A percentile compares a stretch with the other conserved stretches of the same genome.
Evolutionary conservation across 2,329 filamentous ascomycete species (phyloP).

Genomic region (Nemania serpens): DNA sequence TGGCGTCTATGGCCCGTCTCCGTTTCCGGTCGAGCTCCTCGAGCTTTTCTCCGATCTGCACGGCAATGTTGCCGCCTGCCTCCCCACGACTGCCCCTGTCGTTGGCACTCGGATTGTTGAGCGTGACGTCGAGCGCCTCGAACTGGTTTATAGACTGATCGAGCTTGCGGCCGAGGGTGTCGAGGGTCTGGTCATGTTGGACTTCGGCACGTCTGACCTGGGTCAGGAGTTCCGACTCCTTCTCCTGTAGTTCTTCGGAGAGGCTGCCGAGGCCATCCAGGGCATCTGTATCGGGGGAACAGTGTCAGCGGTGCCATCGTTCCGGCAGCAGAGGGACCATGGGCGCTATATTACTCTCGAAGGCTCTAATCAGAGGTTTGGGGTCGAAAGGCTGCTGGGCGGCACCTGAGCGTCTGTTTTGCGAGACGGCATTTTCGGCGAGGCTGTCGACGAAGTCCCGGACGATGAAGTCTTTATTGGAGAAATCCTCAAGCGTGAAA

Average conservation of each 20-base stretch:
- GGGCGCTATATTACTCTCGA: slow-evolving; percentile 66
- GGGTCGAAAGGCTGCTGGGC: slow-evolving; percentile 78
- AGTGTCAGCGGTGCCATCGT: slow-evolving; percentile 40
- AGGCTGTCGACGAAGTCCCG: slow-evolving; percentile 96
- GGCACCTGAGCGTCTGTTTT: slow-evolving; percentile 76
- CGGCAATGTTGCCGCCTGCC: slow-evolving; percentile 81
- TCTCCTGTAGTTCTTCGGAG: slow-evolving; percentile 83
- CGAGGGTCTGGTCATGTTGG: slow-evolving; percentile 89
- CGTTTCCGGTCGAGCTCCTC: slow-evolving; percentile 95
- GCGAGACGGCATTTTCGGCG: slow-evolving; percentile 81
- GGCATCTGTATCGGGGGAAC: slow-evolving; percentile 51
- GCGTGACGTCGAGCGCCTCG: slow-evolving; percentile 81
- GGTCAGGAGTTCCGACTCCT: slow-evolving; percentile 87
- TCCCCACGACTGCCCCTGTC: slow-evolving; percentile 56
- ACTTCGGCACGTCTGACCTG: slow-evolving; percentile 89
- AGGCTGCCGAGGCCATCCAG: slow-evolving; percentile 71
- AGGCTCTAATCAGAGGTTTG: slow-evolving; percentile 93
- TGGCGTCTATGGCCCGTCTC: slow-evolving; percentile 87
- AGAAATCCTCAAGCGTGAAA: slow-evolving; percentile 88
- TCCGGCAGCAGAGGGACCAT: background rate
- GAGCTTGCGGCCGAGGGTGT: slow-evolving; percentile 84
- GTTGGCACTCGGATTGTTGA: slow-evolving; percentile 64
- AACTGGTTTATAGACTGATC: slow-evolving; percentile 93
- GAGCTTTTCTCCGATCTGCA: slow-evolving; percentile 90
- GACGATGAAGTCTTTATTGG: slow-evolving; percentile 92